Conservation (phyloP, 2,329 filamentous ascomycete species). For the Alternaria burnsii region DNA sequence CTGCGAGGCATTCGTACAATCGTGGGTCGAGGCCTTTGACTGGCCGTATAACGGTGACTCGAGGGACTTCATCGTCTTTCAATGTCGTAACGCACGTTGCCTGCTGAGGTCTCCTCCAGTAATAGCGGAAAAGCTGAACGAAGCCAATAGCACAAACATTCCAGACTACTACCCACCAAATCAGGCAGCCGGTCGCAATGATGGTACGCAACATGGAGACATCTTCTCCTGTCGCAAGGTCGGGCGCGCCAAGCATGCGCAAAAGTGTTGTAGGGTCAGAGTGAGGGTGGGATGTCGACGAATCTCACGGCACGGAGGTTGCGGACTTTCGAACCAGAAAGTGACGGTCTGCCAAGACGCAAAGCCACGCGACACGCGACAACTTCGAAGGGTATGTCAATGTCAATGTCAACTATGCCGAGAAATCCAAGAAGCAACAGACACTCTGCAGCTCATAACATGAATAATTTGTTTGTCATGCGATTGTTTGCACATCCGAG, state of each 20-base stretch:
- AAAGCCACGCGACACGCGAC: too few species aligned
- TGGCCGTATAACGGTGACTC: conserved; percentile 90
- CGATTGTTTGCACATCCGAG: too few species aligned
- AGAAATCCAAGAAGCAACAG: too few species aligned
- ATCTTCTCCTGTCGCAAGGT: conserved; percentile 36
- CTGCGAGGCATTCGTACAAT: conserved; percentile 90
- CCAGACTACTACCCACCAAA: conserved; percentile 66
- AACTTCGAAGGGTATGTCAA: too few species aligned
- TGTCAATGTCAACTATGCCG: too few species aligned
- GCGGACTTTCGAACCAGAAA: conserved; percentile 25
- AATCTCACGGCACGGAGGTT: conserved; percentile 27
- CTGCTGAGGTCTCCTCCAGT: conserved; percentile 56
- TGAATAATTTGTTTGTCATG: too few species aligned
- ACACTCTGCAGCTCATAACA: too few species aligned
- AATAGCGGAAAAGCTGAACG: conserved; percentile 66
- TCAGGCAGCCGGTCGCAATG: conserved; percentile 58
- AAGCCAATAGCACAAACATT: conserved; percentile 67
- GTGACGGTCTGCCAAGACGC: conserved; percentile 17
- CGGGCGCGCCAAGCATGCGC: conserved; percentile 48
- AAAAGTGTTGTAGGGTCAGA: conserved; percentile 20
- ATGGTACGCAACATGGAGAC: conserved; percentile 48
- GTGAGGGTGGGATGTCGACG: conserved; percentile 22
- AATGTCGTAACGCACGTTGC: conserved; percentile 53
- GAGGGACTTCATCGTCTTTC: conserved; percentile 66
- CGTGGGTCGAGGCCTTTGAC: conserved; percentile 91